A percentile compares a stretch with the other conserved stretches of the same genome.
Evolutionary conservation across 352 stramenopile species (phyloP).

Genomic region (Aphanomyces stellatus): DNA sequence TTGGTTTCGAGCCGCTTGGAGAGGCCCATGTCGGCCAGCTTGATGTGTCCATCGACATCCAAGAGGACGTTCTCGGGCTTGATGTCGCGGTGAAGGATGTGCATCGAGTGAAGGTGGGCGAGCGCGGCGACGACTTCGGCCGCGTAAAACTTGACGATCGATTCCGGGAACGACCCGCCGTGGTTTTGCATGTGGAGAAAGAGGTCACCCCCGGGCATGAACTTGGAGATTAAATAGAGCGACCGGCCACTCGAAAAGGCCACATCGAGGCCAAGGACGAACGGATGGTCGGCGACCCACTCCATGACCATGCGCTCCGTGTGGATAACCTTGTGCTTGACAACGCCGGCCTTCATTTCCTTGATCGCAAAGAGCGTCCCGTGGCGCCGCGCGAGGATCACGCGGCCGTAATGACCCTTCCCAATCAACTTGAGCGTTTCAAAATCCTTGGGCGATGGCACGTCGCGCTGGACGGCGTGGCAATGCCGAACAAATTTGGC

Average conservation of each 20-base stretch:
- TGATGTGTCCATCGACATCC: slow-evolving; percentile 82
- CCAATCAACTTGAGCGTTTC: slow-evolving; percentile 74
- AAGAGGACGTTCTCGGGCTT: slow-evolving; percentile 91
- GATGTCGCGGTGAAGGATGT: slow-evolving; percentile 90
- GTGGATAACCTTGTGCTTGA: slow-evolving; percentile 82
- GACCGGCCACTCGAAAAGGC: slow-evolving; percentile 93
- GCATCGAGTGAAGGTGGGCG: slow-evolving; percentile 88
- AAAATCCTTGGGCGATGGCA: slow-evolving; percentile 54
- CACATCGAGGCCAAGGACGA: slow-evolving; percentile 96
- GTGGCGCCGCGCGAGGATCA: slow-evolving; percentile 51
- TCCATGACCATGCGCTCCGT: slow-evolving; percentile 78
- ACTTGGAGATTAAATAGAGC: slow-evolving; percentile 97
- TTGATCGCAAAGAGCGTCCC: slow-evolving; percentile 75
- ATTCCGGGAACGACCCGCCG: slow-evolving; percentile 66
- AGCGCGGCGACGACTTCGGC: slow-evolving; percentile 70
- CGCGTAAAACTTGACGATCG: slow-evolving; percentile 77
- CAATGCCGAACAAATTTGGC: slow-evolving; percentile 61
- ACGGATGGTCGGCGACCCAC: slow-evolving; percentile 86
- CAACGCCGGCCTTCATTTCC: slow-evolving; percentile 84
- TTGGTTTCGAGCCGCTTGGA: slow-evolving; percentile 75
- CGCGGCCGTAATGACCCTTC: slow-evolving; percentile 75
- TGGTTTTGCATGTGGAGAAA: slow-evolving; percentile 86
- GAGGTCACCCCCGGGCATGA: slow-evolving; percentile 96
- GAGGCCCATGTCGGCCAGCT: slow-evolving; percentile 88
- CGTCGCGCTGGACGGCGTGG: slow-evolving; percentile 42